Base-by-base conservation (phyloP, 805 yeast genomes). In the Huiozyma sinensis region DNA sequence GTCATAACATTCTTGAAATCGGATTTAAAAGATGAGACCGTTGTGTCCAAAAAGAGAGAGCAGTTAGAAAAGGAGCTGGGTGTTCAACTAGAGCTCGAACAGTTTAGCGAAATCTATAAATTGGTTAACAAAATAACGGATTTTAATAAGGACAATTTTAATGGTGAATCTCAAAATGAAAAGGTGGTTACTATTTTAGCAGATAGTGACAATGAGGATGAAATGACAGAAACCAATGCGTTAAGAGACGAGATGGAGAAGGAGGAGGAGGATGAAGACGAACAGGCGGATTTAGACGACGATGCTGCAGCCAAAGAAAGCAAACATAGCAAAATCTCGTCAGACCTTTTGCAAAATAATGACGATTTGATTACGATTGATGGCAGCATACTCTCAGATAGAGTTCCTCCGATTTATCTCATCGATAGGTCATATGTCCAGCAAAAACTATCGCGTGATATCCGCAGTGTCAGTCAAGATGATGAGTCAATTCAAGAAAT, bases 371-470 rank as follows among this genome's bases (percentile, higher is more conserved):
- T 54, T 11, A 36, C 34, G 24, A 24, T 47, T 12, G 30, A 30
- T 9, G 11, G 27, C 9, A 30, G 42, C 12, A 17, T 12, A 11
- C 31, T 24, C 6, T 10, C 28, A 2, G 38, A n/a, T 7, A 12
- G 11, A 36, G 13, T 40, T 13, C 33, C 48, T 6, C 51, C 64
- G 8, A 63, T 75, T 3, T 53, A 61, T 6, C 67, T 67, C 4
- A 65, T 77, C 17, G 74, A 70, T 42, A 63, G 71, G 6, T 71
- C 65, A 45, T 84, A 78, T 73, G 60, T 84, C 2, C 76, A 76
- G 41, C 66, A 76, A 45, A 68, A 70, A 41, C 49, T 84, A 1
- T 58, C 75, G 0, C 24, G 24, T 4, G 4, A 17, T 17, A 17
- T 17, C 24, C 24, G 24, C 24, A 17, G 24, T 17, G 24, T 17